A percentile compares a stretch with the other conserved stretches of the same genome.
Conservation (phyloP, 371 early-diverging fungal genomes). For the Zychaea mexicana region DNA sequence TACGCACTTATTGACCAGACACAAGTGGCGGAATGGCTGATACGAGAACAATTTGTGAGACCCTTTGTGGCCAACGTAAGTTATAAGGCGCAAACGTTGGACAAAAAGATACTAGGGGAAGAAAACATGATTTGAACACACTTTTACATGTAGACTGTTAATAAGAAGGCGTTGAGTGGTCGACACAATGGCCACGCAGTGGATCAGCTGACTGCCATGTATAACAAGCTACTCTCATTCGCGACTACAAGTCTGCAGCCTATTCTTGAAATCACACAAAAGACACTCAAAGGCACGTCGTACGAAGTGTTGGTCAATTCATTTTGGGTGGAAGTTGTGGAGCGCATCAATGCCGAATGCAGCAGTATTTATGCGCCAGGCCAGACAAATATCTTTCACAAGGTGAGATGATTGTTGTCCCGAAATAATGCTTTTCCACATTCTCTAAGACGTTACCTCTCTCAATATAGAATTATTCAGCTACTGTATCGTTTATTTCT, state of each 20-base stretch:
- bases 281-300: conserved; percentile 66
- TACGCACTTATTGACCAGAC: conserved; percentile 79
- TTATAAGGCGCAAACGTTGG: too few species aligned
- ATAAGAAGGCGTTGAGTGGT: conserved; percentile 24
- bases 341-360: conserved; percentile 52
- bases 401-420: conserved; percentile 36
- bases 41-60: conserved; percentile 58
- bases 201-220: conserved; percentile 57
- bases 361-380: conserved; percentile 70
- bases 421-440: neutral
- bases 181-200: conserved; percentile 1
- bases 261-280: conserved; percentile 63
- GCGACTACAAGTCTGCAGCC: conserved; percentile 50
- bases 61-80: conserved; percentile 60
- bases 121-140: neutral
- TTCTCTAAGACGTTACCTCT: neutral
- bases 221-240: conserved; percentile 59
- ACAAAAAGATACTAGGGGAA: neutral
- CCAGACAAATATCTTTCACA: conserved; percentile 73
- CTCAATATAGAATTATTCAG: conserved; percentile 57
- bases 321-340: conserved; percentile 61
- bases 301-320: conserved; percentile 74
- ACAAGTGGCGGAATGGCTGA: conserved; percentile 67
- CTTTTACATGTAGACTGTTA: conserved; percentile 29
- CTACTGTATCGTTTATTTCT: conserved; percentile 66